A percentile compares a stretch with the other conserved stretches of the same genome.
These are phyloP conservation scores for Fusarium sp. DNA, from an alignment of 2,329 filamentous ascomycete genomes.

Conservation along the genomic window DNA sequence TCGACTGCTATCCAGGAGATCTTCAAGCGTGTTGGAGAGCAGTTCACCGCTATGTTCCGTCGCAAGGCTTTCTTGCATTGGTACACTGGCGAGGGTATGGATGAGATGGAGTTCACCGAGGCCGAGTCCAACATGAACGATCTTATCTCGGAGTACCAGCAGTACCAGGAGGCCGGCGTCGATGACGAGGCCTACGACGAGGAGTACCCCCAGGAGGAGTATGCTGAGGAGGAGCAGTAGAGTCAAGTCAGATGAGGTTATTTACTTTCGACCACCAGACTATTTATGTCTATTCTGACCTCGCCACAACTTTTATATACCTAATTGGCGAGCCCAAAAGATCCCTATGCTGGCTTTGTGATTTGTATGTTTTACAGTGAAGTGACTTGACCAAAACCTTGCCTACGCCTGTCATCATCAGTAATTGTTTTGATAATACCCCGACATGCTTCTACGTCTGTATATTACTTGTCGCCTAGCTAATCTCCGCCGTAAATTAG, in stretches of 20 bases:
- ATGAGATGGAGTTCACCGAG: background rate
- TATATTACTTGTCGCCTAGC: background rate
- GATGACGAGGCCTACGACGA: background rate
- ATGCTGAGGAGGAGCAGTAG: background rate
- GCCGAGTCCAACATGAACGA: background rate
- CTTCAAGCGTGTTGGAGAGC: background rate
- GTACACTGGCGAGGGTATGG: background rate
- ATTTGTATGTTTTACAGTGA: background rate
- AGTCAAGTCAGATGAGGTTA: background rate
- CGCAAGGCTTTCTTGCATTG: background rate
- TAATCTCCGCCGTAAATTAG: background rate
- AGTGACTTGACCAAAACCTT: background rate
- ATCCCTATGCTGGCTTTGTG: background rate
- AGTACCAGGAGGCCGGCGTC: background rate
- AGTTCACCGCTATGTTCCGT: background rate
- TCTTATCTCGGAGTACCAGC: background rate
- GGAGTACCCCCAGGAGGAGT: background rate
- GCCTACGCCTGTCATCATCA: background rate
- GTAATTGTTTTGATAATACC: background rate
- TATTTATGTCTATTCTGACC: background rate
- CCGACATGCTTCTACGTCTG: background rate
- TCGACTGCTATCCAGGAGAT: background rate
- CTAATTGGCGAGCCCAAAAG: background rate
- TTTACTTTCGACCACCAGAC: background rate
- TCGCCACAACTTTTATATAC: background rate